Evolutionary conservation across 306 rosid genomes (phyloP).

Genomic region (Medicago arabica): DNA sequence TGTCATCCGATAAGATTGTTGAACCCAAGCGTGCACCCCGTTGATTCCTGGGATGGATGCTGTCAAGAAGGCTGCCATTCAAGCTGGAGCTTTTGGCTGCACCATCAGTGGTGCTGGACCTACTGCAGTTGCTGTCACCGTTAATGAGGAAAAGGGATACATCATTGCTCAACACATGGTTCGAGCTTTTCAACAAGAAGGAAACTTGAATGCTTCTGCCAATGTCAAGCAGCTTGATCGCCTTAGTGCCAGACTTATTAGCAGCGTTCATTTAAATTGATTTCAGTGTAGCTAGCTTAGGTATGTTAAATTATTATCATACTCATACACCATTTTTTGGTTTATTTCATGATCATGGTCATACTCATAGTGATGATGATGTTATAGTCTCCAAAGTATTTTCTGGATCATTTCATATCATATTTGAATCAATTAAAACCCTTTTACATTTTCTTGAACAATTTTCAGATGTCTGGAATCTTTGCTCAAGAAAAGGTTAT

Average conservation of each 20-base stretch:
- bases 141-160: constrained; percentile 49
- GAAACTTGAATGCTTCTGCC: constrained; percentile 68
- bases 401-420: not conserved
- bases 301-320: not conserved
- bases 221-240: constrained; percentile 71
- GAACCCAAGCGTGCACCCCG: constrained; percentile 87
- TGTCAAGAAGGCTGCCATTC: constrained; percentile 80
- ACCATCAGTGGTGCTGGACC: constrained; percentile 99
- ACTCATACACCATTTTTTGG: not conserved
- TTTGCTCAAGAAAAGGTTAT: not conserved
- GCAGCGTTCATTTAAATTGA: not conserved
- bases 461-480: too few species aligned
- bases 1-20: constrained; percentile 78
- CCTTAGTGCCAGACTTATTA: constrained; percentile 67
- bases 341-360: too few species aligned
- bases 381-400: not conserved
- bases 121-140: constrained; percentile 68
- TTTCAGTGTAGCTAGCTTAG: not conserved
- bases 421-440: not conserved
- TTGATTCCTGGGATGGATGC: constrained; percentile 94
- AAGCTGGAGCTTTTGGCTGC: constrained; percentile 85
- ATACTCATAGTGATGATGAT: not conserved
- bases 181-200: constrained; percentile 61
- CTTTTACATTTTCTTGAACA: too few species aligned
- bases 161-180: constrained; percentile 66